Conservation (phyloP, 345 rosid genomes). For the Lenwebbia sp. region DNA sequence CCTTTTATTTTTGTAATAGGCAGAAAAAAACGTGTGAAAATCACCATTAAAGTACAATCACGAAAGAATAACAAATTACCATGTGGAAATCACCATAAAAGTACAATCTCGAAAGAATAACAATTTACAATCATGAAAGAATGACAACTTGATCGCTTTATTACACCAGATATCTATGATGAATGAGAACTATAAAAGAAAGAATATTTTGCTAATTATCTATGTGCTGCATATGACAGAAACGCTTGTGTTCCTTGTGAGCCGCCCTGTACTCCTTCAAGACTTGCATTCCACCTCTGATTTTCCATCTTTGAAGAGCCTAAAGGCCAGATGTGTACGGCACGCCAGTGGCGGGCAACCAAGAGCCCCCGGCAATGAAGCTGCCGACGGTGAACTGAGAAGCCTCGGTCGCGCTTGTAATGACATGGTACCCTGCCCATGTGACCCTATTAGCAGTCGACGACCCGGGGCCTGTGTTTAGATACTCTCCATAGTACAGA, state of each 20-base stretch:
- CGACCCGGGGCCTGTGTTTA: conserved; percentile 41
- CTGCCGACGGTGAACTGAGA: conserved; percentile 33
- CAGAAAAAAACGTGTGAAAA: neutral
- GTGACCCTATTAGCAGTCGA: conserved; percentile 27
- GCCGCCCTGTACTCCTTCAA: neutral
- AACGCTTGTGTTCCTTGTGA: neutral
- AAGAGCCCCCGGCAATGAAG: conserved; percentile 37
- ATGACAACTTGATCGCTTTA: neutral
- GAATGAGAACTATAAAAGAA: neutral
- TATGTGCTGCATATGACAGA: neutral
- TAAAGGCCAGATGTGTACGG: conserved; percentile 41
- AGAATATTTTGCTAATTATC: neutral
- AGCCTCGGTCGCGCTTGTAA: conserved; percentile 36
- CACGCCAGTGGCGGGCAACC: conserved; percentile 34
- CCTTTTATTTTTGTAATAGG: too few species aligned
- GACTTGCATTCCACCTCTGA: neutral
- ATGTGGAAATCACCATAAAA: too few species aligned
- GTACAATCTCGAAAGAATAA: neutral
- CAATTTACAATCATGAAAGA: neutral
- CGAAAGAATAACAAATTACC: too few species aligned
- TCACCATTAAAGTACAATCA: too few species aligned
- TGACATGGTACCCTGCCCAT: conserved; percentile 39
- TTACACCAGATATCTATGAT: neutral
- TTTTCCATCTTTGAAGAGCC: neutral
- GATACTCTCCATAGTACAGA: conserved; percentile 46